These are phyloP conservation scores for Lasiodiplodia sp. DNA, from an alignment of 2,329 filamentous ascomycete species.

Conservation along the genomic window DNA sequence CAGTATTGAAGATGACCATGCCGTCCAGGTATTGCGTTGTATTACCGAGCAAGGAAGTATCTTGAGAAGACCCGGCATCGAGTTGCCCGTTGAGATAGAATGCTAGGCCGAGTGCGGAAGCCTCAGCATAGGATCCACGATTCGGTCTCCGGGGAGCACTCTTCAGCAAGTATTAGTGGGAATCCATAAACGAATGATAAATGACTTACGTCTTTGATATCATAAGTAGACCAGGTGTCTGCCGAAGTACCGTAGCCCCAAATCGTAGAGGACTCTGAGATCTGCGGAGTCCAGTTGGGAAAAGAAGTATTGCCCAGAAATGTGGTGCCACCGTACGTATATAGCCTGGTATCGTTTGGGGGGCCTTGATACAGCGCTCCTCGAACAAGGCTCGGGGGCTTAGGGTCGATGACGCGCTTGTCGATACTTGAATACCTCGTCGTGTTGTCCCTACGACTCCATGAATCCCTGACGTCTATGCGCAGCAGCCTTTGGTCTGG, in stretches of 20 bases:
- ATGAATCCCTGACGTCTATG: too few species aligned
- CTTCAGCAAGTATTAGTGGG: too few species aligned
- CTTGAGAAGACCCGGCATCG: conserved; percentile 45
- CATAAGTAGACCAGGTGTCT: conserved; percentile 33
- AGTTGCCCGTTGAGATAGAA: conserved; percentile 52
- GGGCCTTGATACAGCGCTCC: conserved; percentile 27
- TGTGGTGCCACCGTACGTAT: conserved; percentile 28
- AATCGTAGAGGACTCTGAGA: not conserved
- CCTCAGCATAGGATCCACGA: conserved; percentile 48
- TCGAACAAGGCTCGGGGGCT: conserved; percentile 37
- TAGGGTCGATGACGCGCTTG: conserved; percentile 22
- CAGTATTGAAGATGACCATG: conserved; percentile 51
- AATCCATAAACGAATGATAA: too few species aligned
- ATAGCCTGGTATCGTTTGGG: conserved; percentile 5
- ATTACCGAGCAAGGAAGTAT: conserved; percentile 31
- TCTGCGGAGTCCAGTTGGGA: not conserved
- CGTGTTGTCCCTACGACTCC: too few species aligned
- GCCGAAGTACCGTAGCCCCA: conserved; percentile 26
- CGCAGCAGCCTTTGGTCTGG: too few species aligned
- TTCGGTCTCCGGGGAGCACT: conserved; percentile 37
- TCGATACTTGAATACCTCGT: too few species aligned
- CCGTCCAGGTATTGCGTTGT: conserved; percentile 43
- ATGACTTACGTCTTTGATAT: conserved; percentile 33
- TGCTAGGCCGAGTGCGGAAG: conserved; percentile 44
- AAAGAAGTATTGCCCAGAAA: conserved; percentile 25